These are phyloP conservation scores for Claviceps spartinae DNA, from an alignment of 2,329 filamentous ascomycete species.

Conservation along the genomic window DNA sequence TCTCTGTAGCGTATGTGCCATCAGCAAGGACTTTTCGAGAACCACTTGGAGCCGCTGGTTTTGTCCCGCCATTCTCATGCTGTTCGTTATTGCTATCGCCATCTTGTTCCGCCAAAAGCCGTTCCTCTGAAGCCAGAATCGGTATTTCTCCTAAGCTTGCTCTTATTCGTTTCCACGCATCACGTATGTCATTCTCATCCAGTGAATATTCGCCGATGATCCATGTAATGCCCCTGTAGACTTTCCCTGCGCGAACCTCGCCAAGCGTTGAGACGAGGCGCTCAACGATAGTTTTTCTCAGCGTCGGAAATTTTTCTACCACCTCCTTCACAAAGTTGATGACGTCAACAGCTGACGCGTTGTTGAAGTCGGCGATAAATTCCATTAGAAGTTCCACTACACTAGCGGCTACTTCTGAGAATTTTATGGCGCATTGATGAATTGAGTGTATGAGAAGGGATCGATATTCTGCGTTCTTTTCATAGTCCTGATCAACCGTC, in stretches of 20 bases:
- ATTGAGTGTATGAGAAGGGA: conserved; percentile 94
- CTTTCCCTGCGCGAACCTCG: conserved; percentile 92
- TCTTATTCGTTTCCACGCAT: conserved; percentile 93
- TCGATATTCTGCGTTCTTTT: conserved; percentile 93
- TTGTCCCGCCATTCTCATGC: conserved; percentile 70
- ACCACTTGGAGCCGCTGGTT: conserved; percentile 61
- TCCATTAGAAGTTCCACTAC: conserved; percentile 97
- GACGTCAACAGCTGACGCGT: conserved; percentile 89
- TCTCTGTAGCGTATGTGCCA: conserved; percentile 95
- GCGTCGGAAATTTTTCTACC: conserved; percentile 89
- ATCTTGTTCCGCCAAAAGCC: conserved; percentile 75
- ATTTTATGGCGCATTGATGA: conserved; percentile 97
- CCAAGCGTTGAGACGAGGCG: conserved; percentile 79
- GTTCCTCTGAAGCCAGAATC: conserved; percentile 87
- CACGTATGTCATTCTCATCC: conserved; percentile 84
- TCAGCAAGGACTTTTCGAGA: conserved; percentile 89
- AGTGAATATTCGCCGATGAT: conserved; percentile 95
- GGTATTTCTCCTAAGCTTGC: conserved; percentile 92
- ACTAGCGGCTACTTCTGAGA: conserved; percentile 92
- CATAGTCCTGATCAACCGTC: conserved; percentile 96
- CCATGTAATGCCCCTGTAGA: conserved; percentile 93
- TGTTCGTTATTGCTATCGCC: conserved; percentile 48
- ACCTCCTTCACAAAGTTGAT: conserved; percentile 99
- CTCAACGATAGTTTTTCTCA: conserved; percentile 76
- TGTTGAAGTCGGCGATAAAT: conserved; percentile 97